Evolutionary conservation across 2,329 filamentous ascomycete genomes (phyloP).

Genomic region (Leptographium flavum): DNA sequence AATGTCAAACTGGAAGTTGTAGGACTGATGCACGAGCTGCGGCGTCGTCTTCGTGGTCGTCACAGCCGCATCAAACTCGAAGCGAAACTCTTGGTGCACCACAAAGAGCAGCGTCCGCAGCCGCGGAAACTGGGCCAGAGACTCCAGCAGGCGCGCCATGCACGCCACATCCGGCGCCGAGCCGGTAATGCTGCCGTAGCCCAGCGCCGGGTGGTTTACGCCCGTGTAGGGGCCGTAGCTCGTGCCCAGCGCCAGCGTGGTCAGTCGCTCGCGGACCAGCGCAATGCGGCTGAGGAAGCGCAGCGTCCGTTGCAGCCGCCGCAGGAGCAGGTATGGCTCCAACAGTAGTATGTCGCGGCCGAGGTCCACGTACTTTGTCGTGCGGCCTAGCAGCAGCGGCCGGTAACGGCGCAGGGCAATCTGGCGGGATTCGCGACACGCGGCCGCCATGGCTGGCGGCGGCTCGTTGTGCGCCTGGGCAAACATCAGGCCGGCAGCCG

Average conservation of each 20-base stretch:
- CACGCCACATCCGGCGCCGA: slow-evolving; percentile 29
- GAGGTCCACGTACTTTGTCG: slow-evolving; percentile 32
- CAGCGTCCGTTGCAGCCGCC: slow-evolving; percentile 29
- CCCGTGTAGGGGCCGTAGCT: slow-evolving; percentile 30
- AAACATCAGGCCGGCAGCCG: slow-evolving; percentile 29
- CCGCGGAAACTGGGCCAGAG: slow-evolving; percentile 24
- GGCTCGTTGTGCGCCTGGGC: slow-evolving; percentile 30
- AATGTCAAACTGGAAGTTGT: slow-evolving; percentile 32
- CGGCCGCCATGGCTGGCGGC: slow-evolving; percentile 27
- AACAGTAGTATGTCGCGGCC: slow-evolving; percentile 30
- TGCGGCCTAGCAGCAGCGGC: slow-evolving; percentile 26
- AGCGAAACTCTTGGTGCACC: slow-evolving; percentile 33
- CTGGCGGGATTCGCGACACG: slow-evolving; percentile 28
- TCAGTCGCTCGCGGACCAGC: slow-evolving; percentile 25
- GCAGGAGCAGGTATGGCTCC: slow-evolving; percentile 32
- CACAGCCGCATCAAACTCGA: slow-evolving; percentile 18
- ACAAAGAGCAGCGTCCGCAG: slow-evolving; percentile 28
- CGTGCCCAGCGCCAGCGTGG: slow-evolving; percentile 28
- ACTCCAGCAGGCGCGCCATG: slow-evolving; percentile 26
- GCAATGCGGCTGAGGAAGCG: slow-evolving; percentile 31
- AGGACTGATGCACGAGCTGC: slow-evolving; percentile 29
- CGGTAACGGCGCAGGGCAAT: slow-evolving; percentile 28
- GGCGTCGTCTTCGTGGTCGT: not conserved
- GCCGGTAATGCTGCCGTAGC: too few species aligned
- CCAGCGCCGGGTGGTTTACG: slow-evolving; percentile 29